A percentile compares a stretch with the other conserved stretches of the same genome.
Conservation (phyloP, 805 yeast species). For the Kregervanrija fluxuum region DNA sequence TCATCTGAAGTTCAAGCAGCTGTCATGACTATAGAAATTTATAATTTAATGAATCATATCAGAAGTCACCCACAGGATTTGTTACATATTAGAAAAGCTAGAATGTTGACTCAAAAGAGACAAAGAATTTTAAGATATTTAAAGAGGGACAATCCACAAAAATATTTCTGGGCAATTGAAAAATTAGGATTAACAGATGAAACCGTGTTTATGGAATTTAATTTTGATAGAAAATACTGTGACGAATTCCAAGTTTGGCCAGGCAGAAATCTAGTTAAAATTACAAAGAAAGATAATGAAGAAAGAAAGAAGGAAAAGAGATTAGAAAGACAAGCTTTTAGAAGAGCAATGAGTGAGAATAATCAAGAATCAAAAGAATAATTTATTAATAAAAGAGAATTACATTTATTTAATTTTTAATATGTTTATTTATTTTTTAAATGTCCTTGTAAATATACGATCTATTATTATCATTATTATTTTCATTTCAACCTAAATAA, state of each 20-base stretch:
- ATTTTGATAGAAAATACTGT: conserved; percentile 69
- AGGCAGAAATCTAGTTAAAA: conserved; percentile 56
- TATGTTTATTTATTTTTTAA: too few species aligned
- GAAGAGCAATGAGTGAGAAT: conserved; percentile 14
- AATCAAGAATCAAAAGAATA: too few species aligned
- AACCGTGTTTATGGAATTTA: conserved; percentile 71
- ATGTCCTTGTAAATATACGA: too few species aligned
- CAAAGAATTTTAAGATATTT: conserved; percentile 77
- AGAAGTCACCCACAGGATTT: conserved; percentile 66
- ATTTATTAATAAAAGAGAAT: too few species aligned
- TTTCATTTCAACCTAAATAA: too few species aligned
- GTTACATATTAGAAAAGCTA: conserved; percentile 58
- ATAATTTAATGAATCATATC: conserved; percentile 68
- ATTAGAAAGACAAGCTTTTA: conserved; percentile 35
- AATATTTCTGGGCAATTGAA: conserved; percentile 78
- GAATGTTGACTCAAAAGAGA: conserved; percentile 84
- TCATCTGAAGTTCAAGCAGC: conserved; percentile 97
- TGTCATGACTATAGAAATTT: conserved; percentile 71
- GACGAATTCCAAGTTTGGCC: conserved; percentile 76
- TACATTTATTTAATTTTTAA: too few species aligned
- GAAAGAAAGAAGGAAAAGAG: conserved; percentile 40
- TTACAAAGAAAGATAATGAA: conserved; percentile 41
- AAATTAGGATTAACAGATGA: conserved; percentile 84
- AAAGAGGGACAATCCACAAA: conserved; percentile 71
- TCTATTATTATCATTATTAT: too few species aligned